Conservation (phyloP, 1,284 basidiomycete species). For the Trametes versicolor region DNA sequence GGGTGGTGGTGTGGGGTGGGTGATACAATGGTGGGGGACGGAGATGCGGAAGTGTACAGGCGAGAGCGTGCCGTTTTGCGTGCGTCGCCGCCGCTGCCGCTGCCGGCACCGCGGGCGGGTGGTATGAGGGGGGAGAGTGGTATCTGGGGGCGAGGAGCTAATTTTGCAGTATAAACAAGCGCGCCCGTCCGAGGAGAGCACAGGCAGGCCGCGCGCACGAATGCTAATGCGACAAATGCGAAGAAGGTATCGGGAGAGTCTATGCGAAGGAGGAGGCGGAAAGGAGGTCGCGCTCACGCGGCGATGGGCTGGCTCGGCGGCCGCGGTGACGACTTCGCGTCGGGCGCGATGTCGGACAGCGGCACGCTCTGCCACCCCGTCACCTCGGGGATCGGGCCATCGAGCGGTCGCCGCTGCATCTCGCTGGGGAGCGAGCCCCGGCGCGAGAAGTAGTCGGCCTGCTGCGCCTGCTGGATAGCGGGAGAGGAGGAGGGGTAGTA, state of each 20-base stretch:
- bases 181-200: conserved; percentile 33
- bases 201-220: conserved; percentile 14
- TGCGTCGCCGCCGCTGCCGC: conserved; percentile 32
- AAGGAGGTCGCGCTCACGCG: conserved; percentile 20
- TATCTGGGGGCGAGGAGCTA: conserved; percentile 30
- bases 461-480: conserved; percentile 34
- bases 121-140: conserved; percentile 31
- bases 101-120: conserved; percentile 31
- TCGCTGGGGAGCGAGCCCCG: conserved; percentile 43
- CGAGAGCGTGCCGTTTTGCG: conserved; percentile 33
- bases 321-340: conserved; percentile 35
- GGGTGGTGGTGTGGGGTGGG: conserved; percentile 2
- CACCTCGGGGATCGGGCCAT: conserved; percentile 47
- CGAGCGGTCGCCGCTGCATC: conserved; percentile 34
- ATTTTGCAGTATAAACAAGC: conserved; percentile 41
- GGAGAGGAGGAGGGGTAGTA: conserved; percentile 38
- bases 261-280: conserved; percentile 19
- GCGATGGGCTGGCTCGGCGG: conserved; percentile 41
- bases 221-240: conserved; percentile 20
- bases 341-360: conserved; percentile 42
- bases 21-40: conserved; percentile 36
- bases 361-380: conserved; percentile 53
- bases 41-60: conserved; percentile 32
- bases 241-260: conserved; percentile 29
- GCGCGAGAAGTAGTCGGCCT: conserved; percentile 42